Conservation (phyloP, 768 basidiomycete species). For the Vararia minispora region DNA sequence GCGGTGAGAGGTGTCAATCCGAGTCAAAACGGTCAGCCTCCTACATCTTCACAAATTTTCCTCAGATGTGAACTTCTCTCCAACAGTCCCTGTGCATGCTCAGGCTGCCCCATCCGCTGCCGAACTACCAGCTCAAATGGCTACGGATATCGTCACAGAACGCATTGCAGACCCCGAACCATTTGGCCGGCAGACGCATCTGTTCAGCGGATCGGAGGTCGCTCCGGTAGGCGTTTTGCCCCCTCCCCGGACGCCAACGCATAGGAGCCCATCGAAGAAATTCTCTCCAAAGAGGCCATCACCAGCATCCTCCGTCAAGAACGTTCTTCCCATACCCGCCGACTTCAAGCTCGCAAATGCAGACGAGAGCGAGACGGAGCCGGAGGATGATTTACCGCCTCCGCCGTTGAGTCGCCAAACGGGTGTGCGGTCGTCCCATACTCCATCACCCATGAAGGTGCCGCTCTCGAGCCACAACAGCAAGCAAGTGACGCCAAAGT, state of each 20-base stretch:
- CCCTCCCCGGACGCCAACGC: too few relatives aligned
- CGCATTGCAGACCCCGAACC: too few relatives aligned
- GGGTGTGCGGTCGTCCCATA: conserved; percentile 48
- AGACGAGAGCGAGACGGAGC: conserved; percentile 17
- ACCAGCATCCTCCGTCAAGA: conserved; percentile 5
- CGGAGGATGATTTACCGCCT: conserved; percentile 16
- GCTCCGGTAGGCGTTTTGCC: too few relatives aligned
- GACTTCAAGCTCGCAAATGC: conserved; percentile 8
- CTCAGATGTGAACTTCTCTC: not conserved
- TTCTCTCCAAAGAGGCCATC: too few relatives aligned
- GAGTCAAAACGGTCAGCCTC: conserved; percentile 24
- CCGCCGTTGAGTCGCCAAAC: too few relatives aligned
- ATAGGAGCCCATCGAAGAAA: too few relatives aligned
- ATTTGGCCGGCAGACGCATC: too few relatives aligned
- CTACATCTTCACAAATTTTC: conserved; percentile 4
- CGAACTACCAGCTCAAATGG: not conserved
- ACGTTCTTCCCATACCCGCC: not conserved
- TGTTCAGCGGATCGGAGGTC: too few relatives aligned
- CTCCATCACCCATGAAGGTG: conserved; percentile 24
- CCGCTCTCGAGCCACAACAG: conserved; percentile 3
- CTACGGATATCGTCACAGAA: too few relatives aligned
- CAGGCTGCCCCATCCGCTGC: not conserved
- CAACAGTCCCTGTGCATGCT: not conserved
- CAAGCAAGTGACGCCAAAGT: conserved; percentile 8
- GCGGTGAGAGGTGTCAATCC: conserved; percentile 18